phyloP scores from a whole-genome alignment of 768 basidiomycete species.

The Omphalotus guepiniiformis region DNA sequence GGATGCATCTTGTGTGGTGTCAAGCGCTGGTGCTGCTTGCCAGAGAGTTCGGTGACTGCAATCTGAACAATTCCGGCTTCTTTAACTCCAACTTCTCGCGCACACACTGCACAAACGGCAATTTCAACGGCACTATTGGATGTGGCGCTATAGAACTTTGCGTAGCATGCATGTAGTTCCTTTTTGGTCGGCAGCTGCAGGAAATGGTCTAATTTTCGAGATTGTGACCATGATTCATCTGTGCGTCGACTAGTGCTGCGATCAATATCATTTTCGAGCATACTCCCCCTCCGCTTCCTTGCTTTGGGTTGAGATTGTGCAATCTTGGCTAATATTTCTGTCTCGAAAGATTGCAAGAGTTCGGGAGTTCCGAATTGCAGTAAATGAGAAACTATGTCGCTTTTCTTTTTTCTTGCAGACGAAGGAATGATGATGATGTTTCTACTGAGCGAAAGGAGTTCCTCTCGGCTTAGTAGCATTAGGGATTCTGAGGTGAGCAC shows the following conservation, averaged over 20 bases:
- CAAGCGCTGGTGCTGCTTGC: neutral
- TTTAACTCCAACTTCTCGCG: neutral
- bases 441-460: too few relatives aligned
- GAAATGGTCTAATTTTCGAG: neutral
- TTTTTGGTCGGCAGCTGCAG: neutral
- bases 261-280: too few relatives aligned
- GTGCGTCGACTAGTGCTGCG: too few relatives aligned
- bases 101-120: neutral
- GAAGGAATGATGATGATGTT: too few relatives aligned
- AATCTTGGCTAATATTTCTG: neutral
- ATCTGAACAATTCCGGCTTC: neutral
- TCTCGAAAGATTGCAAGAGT: too few relatives aligned
- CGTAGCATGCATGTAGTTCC: neutral
- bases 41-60: neutral
- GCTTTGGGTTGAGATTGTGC: neutral
- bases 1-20: neutral
- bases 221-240: neutral
- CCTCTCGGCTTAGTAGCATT: too few relatives aligned
- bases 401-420: neutral
- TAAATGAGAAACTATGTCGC: neutral
- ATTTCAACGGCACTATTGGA: neutral
- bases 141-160: conserved; percentile 12
- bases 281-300: neutral
- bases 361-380: neutral
- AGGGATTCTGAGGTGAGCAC: too few relatives aligned